Evolutionary conservation across 331 rosid species (phyloP).

Genomic region (Cydonia oblonga): DNA sequence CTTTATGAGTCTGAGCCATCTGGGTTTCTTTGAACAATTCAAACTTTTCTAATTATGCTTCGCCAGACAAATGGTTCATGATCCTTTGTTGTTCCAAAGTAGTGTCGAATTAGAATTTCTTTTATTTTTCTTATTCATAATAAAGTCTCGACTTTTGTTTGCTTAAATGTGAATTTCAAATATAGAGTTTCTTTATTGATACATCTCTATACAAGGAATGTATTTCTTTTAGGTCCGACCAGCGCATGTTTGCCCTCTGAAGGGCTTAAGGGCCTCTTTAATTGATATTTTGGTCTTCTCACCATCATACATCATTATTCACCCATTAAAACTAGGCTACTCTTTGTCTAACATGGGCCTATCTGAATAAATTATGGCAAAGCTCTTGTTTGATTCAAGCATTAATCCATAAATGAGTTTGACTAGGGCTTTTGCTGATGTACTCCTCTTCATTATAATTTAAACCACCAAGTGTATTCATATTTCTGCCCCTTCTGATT

Average conservation of each 20-base stretch:
- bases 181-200: neutral
- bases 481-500: conserved; percentile 7
- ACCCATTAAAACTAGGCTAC: neutral
- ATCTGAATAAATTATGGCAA: neutral
- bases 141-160: neutral
- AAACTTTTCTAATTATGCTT: neutral
- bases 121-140: neutral
- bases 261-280: neutral
- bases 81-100: neutral
- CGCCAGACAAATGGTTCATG: neutral
- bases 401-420: neutral
- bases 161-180: neutral
- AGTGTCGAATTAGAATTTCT: neutral
- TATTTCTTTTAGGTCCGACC: neutral
- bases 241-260: neutral
- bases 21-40: neutral
- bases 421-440: neutral
- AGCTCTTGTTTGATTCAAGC: neutral
- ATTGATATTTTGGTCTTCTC: neutral
- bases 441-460: neutral
- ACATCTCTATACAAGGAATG: neutral
- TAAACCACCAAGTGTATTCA: neutral
- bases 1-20: neutral
- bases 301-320: neutral
- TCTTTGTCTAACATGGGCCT: neutral